These are phyloP conservation scores for Chlorella sp. DNA, from an alignment of 139 green algal genomes.

Conservation along the genomic window DNA sequence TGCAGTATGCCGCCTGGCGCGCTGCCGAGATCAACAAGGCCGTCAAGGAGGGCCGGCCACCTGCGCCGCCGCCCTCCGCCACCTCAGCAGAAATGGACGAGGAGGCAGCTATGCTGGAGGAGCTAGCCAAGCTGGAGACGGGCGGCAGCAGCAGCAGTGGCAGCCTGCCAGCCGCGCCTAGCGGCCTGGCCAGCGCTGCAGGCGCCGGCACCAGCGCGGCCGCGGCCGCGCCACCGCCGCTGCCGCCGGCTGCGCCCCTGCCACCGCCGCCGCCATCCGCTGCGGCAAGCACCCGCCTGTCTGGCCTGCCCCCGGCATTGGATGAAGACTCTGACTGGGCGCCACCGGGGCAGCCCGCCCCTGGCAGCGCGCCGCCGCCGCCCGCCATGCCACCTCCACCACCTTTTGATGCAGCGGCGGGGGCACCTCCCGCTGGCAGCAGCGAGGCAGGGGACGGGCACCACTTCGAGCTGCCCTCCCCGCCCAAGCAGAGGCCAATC, in stretches of 20 bases:
- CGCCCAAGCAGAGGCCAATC: constrained; percentile 25
- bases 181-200: neutral
- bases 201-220: neutral
- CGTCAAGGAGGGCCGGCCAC: constrained; percentile 77
- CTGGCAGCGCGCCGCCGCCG: too few species aligned
- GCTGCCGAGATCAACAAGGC: constrained; percentile 91
- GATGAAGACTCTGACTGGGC: too few species aligned
- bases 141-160: neutral
- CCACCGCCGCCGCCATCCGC: too few species aligned
- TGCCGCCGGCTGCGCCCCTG: neutral
- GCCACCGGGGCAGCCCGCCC: too few species aligned
- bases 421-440: neutral
- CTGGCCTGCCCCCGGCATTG: too few species aligned
- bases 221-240: neutral
- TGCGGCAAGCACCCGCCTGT: too few species aligned
- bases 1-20: constrained; percentile 85
- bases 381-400: neutral
- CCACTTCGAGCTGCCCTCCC: constrained; percentile 21
- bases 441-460: too few species aligned
- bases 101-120: constrained; percentile 7
- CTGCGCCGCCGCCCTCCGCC: constrained; percentile 54
- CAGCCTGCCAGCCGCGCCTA: constrained; percentile 13
- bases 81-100: constrained; percentile 18
- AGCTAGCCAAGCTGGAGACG: constrained; percentile 27
- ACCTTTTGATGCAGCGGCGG: neutral